Conservation (phyloP, 2,329 filamentous ascomycete species). For the Xylaria sp. region DNA sequence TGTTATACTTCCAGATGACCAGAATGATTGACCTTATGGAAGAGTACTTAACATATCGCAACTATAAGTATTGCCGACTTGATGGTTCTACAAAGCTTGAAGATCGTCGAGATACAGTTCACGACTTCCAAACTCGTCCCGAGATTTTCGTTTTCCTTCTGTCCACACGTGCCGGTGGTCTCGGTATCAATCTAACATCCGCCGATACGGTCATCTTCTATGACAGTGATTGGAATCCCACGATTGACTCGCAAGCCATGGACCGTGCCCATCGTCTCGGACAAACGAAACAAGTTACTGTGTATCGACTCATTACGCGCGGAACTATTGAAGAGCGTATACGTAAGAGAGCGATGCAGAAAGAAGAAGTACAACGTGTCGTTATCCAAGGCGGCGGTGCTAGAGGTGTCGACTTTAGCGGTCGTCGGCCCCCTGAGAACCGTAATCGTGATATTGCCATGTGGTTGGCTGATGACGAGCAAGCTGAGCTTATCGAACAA, state of each 20-base stretch:
- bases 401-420: slow-evolving; percentile 95
- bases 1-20: slow-evolving; percentile 99
- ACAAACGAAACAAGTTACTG: slow-evolving; percentile 94
- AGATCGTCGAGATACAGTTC: slow-evolving; percentile 93
- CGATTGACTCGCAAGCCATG: slow-evolving; percentile 98
- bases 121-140: slow-evolving; percentile 92
- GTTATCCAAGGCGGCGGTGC: slow-evolving; percentile 91
- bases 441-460: slow-evolving; percentile 97
- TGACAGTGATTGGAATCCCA: slow-evolving; percentile 99
- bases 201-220: slow-evolving; percentile 99
- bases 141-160: slow-evolving; percentile 98
- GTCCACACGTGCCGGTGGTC: slow-evolving; percentile 94
- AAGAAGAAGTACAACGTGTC: slow-evolving; percentile 97
- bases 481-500: slow-evolving; percentile 91
- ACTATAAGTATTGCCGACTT: slow-evolving; percentile 97
- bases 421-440: slow-evolving; percentile 85
- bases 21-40: slow-evolving; percentile 99
- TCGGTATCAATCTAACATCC: slow-evolving; percentile 96
- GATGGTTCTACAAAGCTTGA: slow-evolving; percentile 98
- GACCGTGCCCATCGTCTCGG: slow-evolving; percentile 97
- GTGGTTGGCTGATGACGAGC: slow-evolving; percentile 98
- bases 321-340: slow-evolving; percentile 98
- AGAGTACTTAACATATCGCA: slow-evolving; percentile 97
- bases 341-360: slow-evolving; percentile 94
- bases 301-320: slow-evolving; percentile 96